Conservation (phyloP, 495 filamentous ascomycete species). For the Immersiella caudata region DNA sequence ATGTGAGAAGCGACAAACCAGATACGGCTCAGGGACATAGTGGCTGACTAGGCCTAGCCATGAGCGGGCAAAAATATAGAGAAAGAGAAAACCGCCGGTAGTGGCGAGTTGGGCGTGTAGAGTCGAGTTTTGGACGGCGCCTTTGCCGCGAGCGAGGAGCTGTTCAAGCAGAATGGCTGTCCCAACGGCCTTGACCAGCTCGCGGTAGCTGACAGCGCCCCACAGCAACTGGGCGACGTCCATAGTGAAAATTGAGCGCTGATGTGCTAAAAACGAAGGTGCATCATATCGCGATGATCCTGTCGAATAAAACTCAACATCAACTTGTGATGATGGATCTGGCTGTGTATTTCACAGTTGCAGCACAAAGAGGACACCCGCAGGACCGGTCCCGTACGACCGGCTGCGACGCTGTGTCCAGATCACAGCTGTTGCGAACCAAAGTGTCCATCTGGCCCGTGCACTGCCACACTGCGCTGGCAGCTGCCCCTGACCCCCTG, state of each 20-base stretch:
- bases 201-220: conserved; percentile 10
- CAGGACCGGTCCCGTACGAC: too few species aligned
- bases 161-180: conserved; percentile 19
- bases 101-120: neutral
- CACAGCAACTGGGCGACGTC: conserved; percentile 18
- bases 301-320: neutral
- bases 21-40: conserved; percentile 76
- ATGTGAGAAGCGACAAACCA: conserved; percentile 52
- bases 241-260: conserved; percentile 19
- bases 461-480: neutral
- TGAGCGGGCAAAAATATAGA: conserved; percentile 24
- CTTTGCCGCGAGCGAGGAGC: neutral
- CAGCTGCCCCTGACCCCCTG: neutral
- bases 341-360: neutral
- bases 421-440: conserved; percentile 2
- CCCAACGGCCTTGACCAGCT: conserved; percentile 23
- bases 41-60: conserved; percentile 47
- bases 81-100: conserved; percentile 15
- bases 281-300: conserved; percentile 7
- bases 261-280: conserved; percentile 6
- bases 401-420: neutral
- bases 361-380: neutral
- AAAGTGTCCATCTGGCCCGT: conserved; percentile 15
- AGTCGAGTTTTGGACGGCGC: neutral
- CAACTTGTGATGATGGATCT: neutral